A percentile compares a stretch with the other conserved stretches of the same genome.
These are phyloP conservation scores for Monilinia aucupariae DNA, from an alignment of 2,329 filamentous ascomycete genomes.

Conservation along the genomic window DNA sequence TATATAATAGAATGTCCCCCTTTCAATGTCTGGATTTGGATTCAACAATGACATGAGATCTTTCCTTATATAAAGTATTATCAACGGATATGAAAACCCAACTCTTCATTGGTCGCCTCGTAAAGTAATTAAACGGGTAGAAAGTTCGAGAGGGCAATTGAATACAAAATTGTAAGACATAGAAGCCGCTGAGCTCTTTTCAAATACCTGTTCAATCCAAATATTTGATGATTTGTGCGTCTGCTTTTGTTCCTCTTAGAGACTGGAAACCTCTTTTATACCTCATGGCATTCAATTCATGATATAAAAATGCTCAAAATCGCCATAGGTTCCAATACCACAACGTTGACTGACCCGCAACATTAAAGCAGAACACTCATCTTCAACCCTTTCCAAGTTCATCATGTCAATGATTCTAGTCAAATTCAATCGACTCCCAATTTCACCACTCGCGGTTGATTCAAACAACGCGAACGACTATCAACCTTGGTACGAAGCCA, in stretches of 20 bases:
- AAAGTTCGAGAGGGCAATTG: neutral
- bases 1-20: neutral
- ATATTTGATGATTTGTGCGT: neutral
- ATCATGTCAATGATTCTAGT: slow-evolving; percentile 2
- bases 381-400: neutral
- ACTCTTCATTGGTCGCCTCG: neutral
- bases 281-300: neutral
- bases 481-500: neutral
- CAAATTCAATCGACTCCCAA: neutral
- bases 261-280: neutral
- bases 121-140: neutral
- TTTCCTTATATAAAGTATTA: neutral
- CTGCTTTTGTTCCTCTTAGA: neutral
- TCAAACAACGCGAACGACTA: neutral
- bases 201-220: neutral
- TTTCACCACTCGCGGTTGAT: neutral
- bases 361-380: neutral
- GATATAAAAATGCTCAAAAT: neutral
- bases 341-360: neutral
- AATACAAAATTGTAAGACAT: neutral
- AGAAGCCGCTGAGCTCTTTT: neutral
- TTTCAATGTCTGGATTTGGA: neutral
- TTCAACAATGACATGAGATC: neutral
- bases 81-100: neutral
- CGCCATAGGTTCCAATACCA: neutral